Percentiles rank a stretch among this genome's conserved stretches.
Evolutionary conservation across 1,284 basidiomycete species (phyloP).

Genomic region (Singerocomus inundabilis): DNA sequence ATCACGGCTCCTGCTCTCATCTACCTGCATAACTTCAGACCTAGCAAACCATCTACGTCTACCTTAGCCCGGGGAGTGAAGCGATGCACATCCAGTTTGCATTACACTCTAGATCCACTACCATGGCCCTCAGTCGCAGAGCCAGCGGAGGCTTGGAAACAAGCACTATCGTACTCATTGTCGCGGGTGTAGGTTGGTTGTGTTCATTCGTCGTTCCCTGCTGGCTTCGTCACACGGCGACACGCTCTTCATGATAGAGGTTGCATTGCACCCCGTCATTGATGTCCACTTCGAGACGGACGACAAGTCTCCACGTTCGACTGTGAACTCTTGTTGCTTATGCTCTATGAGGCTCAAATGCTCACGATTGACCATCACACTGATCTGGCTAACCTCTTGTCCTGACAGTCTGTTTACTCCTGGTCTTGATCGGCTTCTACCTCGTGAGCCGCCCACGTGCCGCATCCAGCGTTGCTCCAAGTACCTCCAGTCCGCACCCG

Average conservation of each 20-base stretch:
- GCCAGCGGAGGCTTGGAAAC: conserved; percentile 5
- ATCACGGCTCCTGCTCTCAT: conserved; percentile 14
- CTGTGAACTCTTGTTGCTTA: background rate
- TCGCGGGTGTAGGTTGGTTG: conserved; percentile 29
- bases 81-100: conserved; percentile 10
- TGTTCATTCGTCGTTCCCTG: conserved; percentile 12
- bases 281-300: background rate
- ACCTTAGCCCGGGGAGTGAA: background rate
- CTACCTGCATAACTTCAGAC: background rate
- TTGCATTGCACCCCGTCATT: background rate
- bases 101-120: conserved; percentile 16
- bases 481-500: background rate
- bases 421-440: conserved; percentile 32
- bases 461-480: conserved; percentile 6
- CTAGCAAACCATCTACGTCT: conserved; percentile 2
- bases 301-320: background rate
- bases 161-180: conserved; percentile 26
- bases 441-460: conserved; percentile 23
- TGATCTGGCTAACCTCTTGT: conserved; percentile 17
- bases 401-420: conserved; percentile 25
- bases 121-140: background rate
- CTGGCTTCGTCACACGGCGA: background rate
- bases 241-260: background rate
- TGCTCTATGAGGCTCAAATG: background rate
- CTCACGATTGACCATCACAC: background rate